phyloP scores from a whole-genome alignment of 2,329 filamentous ascomycete species.

The Elsinoe australis region DNA sequence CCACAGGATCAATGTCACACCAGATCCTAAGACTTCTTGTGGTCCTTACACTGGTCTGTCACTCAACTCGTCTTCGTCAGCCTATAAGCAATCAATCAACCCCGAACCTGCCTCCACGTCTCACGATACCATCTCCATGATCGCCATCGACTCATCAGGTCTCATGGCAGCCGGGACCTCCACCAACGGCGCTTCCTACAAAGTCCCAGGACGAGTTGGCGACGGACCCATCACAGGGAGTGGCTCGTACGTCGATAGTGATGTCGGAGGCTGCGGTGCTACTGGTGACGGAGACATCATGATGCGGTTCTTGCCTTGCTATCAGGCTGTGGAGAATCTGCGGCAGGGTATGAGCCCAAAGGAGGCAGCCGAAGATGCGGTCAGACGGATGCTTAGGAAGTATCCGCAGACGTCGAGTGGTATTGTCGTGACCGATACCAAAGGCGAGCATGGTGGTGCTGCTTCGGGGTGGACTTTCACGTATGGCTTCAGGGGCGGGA shows the following conservation, averaged over 20 bases:
- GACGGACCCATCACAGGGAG: constrained; percentile 11
- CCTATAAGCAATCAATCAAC: constrained; percentile 4
- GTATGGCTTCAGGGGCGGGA: constrained; percentile 6
- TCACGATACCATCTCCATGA: constrained; percentile 11
- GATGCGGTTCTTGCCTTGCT: constrained; percentile 12
- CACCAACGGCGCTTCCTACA: constrained; percentile 7
- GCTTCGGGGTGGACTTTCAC: constrained; percentile 11
- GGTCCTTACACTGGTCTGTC: constrained; percentile 1
- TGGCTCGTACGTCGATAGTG: constrained; percentile 9
- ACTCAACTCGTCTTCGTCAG: constrained; percentile 1
- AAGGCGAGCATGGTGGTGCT: constrained; percentile 5
- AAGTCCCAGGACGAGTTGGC: constrained; percentile 6
- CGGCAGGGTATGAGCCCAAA: constrained; percentile 10
- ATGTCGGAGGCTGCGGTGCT: constrained; percentile 9
- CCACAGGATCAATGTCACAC: constrained; percentile 12
- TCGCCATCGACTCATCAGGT: constrained; percentile 1
- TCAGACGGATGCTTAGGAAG: constrained; percentile 7
- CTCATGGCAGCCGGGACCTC: constrained; percentile 10
- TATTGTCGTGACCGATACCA: constrained; percentile 7
- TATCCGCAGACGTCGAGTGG: constrained; percentile 10
- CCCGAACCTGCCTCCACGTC: not conserved
- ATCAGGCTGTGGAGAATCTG: constrained; percentile 11
- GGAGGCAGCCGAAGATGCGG: constrained; percentile 4
- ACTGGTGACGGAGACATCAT: constrained; percentile 12
- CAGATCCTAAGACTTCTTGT: constrained; percentile 9